Percentiles rank a stretch among this genome's conserved stretches.
Conservation (phyloP, 805 yeast genomes). For the Peterozyma toletana region DNA sequence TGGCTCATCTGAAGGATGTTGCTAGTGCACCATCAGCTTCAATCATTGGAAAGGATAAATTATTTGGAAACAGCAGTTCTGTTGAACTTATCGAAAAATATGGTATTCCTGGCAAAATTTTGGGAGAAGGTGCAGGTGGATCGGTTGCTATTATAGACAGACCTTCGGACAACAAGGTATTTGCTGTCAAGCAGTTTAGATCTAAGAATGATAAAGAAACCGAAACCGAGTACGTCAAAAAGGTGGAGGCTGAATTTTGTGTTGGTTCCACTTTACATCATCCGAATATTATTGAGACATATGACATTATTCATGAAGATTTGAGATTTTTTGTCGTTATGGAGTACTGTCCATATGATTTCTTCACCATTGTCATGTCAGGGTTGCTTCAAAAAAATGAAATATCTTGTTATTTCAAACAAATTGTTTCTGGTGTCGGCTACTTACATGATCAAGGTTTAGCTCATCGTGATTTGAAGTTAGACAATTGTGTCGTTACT, state of each 20-base stretch:
- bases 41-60: conserved; percentile 16
- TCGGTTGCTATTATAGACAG: conserved; percentile 76
- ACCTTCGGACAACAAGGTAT: conserved; percentile 50
- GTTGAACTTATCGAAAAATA: conserved; percentile 49
- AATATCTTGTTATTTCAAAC: conserved; percentile 75
- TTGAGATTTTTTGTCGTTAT: conserved; percentile 65
- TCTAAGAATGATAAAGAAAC: conserved; percentile 54
- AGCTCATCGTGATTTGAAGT: conserved; percentile 88
- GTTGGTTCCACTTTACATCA: conserved; percentile 76
- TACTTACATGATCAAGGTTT: conserved; percentile 78
- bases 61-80: conserved; percentile 31
- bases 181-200: conserved; percentile 85
- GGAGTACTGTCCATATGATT: conserved; percentile 91
- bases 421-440: conserved; percentile 65
- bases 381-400: conserved; percentile 70
- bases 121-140: conserved; percentile 95
- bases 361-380: conserved; percentile 88
- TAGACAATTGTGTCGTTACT: conserved; percentile 88
- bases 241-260: conserved; percentile 76
- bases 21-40: conserved; percentile 3
- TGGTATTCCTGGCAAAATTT: conserved; percentile 63
- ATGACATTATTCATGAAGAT: conserved; percentile 70
- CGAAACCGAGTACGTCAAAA: conserved; percentile 62
- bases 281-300: conserved; percentile 72
- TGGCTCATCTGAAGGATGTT: conserved; percentile 5